Conservation (phyloP, 495 filamentous ascomycete species). For the Podospora comata region DNA sequence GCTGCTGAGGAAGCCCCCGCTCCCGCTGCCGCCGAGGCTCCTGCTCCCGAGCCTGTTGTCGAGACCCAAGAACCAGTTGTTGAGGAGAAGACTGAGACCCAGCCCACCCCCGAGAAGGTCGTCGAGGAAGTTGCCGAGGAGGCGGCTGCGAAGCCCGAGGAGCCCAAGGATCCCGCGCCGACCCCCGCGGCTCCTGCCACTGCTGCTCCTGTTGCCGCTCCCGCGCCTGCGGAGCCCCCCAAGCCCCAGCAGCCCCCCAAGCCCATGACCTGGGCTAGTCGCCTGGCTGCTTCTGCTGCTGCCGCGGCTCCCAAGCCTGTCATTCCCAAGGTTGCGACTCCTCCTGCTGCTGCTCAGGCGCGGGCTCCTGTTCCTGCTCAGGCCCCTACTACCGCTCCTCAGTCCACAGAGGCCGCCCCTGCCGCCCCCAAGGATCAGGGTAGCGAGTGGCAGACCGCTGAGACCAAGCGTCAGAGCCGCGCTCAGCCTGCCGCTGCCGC, state of each 20-base stretch:
- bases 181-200: constrained; percentile 49
- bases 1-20: constrained; percentile 42
- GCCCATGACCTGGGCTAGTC: constrained; percentile 89
- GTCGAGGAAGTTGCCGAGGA: constrained; percentile 47
- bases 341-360: constrained; percentile 37
- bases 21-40: constrained; percentile 41
- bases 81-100: constrained; percentile 44
- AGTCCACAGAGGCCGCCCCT: constrained; percentile 32
- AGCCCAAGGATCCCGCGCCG: constrained; percentile 58
- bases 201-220: constrained; percentile 39
- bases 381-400: constrained; percentile 39
- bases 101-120: constrained; percentile 37
- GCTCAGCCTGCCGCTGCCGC: constrained; percentile 50
- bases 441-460: constrained; percentile 76
- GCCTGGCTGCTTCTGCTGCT: constrained; percentile 52
- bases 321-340: constrained; percentile 43
- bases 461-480: constrained; percentile 76
- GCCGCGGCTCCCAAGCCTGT: constrained; percentile 37
- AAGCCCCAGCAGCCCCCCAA: constrained; percentile 46
- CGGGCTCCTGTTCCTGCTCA: constrained; percentile 29
- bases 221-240: constrained; percentile 36
- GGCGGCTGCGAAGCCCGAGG: constrained; percentile 51
- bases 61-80: constrained; percentile 43
- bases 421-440: constrained; percentile 45
- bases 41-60: constrained; percentile 48